Evolutionary conservation across 345 rosid genomes (phyloP).

Genomic region (Boechera stricta): DNA sequence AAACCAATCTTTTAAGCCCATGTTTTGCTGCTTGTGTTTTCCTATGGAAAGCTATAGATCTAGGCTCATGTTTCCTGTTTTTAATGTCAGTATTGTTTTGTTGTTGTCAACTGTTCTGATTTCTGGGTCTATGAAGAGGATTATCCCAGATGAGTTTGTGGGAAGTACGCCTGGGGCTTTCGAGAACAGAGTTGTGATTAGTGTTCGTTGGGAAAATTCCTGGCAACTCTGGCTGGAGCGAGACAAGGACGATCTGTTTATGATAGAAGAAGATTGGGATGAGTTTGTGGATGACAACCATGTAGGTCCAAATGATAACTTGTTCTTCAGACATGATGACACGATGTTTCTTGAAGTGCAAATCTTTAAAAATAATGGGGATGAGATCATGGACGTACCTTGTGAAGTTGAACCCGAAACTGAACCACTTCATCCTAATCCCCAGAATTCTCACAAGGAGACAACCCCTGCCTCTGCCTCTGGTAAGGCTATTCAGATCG

Average conservation of each 20-base stretch:
- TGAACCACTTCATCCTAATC: neutral
- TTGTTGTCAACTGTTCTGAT: conserved; percentile 16
- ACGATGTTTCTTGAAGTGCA: conserved; percentile 7
- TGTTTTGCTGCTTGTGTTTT: conserved; percentile 10
- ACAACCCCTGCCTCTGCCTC: conserved; percentile 1
- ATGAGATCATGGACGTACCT: conserved; percentile 15
- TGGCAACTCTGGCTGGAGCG: conserved; percentile 36
- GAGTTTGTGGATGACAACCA: conserved; percentile 34
- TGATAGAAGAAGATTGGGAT: conserved; percentile 41
- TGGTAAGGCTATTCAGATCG: conserved; percentile 19
- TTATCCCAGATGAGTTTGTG: conserved; percentile 36
- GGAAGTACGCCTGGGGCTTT: conserved; percentile 4
- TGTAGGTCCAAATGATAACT: conserved; percentile 4
- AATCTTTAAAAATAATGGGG: conserved; percentile 3
- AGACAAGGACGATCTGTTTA: conserved; percentile 23
- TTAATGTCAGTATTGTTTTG: neutral
- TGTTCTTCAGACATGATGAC: conserved; percentile 32
- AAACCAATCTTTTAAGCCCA: neutral
- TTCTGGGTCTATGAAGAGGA: conserved; percentile 28
- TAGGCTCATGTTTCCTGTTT: conserved; percentile 11
- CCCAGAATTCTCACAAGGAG: neutral
- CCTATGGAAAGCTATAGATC: neutral
- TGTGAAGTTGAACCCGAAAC: conserved; percentile 17
- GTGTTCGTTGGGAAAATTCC: conserved; percentile 38
- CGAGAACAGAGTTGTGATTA: conserved; percentile 35